Base-by-base conservation (phyloP, 176 grass and related monocot species). In the Tillandsia fasciculata region DNA sequence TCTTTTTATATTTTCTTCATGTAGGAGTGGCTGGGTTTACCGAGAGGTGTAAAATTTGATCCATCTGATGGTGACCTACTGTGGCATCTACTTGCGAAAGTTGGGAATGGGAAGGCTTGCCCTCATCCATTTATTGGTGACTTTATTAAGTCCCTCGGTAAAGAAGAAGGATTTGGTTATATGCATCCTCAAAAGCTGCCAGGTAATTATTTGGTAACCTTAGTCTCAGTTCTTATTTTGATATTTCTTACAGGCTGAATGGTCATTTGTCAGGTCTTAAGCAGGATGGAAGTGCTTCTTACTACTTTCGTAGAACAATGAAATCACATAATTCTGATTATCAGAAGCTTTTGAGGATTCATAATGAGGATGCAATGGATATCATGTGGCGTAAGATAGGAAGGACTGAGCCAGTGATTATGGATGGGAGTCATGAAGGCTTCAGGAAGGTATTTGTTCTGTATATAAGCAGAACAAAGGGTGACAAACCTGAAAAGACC, bases 41-140 rank as follows among this genome's bases (percentile, higher is more conserved):
- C 93, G 64, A 89, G 93, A 78, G 93, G 93, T 7, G 80, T 80
- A 63, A 70, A 84, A n/a, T 96, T 92, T 74, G 73, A 89, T 52
- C 92, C 88, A 2, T 86, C 78, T 2, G 92, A 92, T 70, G 50
- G 11, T 70, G 88, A 96, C 83, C 68, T 96, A 75, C 73, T 96
- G 9, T 91, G 83, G 83, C 92, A 96, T 76, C 74, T 96, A 14
- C 77, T 79, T 74, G 81, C 86, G 72, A 90, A 96, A 87, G 65
- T 77, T 76, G 88, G 83, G 52, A 76, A 71, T 67, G 81, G 72
- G 64, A 52, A 50, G 26, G 26, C 76, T 77, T 51, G 54, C 28
- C 88, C 77, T 18, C 92, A 96, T 86, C 92, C 92, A 26, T 89
- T 92, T 33, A 92, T 96, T 59, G 56, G 51, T 0, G 71, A 87